Base-by-base conservation (phyloP, 331 rosid genomes). In the Quercus lobata region DNA sequence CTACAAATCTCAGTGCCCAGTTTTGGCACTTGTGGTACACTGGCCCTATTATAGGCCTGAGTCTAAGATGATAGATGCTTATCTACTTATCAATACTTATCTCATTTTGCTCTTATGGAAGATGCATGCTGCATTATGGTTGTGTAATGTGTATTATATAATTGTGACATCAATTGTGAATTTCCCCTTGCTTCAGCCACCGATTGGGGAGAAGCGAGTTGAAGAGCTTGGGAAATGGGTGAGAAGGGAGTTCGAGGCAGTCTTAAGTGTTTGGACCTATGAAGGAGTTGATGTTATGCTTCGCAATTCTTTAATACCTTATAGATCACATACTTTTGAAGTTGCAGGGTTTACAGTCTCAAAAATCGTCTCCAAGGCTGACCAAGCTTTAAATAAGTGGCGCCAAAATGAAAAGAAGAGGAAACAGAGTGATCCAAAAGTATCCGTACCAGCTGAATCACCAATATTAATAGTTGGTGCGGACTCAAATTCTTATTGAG, bases 181-280 rank as follows among this genome's bases (percentile, higher is more conserved):
- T 30, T 82, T 58, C 25, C 57, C 61, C 46, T 81, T 87, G 83
- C 66, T 86, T 69, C 87, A 95, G 99, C 99, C 98, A 73, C 99
- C 98, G 15, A 89, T 91, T 24, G 94, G 97, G 53, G 86, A 74
- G 80, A 75, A 83, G 62, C 65, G 93, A 81, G 91, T 91, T 6
- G 82, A 89, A 79, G 97, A 93, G 87, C 91, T 93, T 16, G 98
- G 98, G 79, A 82, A 84, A 69, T 95, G 97, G 97, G 87, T 85
- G 80, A 83, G 90, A 84, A 91, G 80, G 80, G 92, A 91, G 81
- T 87, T 85, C 58, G 24, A 22, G 24, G 24, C 24, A 22, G 24
- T 22, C 24, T 22, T 22, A 22, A 1, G 24, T 22, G 24, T 22
- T 22, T 22, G 24, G 34, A 32, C 34, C 1, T 32, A 32, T 32